phyloP scores from a whole-genome alignment of 805 yeast species.

The Clavispora fructus region DNA sequence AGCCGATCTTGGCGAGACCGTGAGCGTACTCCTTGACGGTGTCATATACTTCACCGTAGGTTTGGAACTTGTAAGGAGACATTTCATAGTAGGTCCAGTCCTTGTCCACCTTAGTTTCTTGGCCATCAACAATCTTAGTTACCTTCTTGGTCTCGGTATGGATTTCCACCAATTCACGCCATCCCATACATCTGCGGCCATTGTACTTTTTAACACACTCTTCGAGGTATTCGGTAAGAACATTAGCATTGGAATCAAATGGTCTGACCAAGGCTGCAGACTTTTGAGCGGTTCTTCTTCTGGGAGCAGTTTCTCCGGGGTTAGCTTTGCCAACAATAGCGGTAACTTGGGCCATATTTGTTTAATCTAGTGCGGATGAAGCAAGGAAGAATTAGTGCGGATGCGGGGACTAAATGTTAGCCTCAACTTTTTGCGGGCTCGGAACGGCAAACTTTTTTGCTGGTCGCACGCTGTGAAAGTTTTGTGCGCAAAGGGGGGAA shows the following conservation, averaged over 20 bases:
- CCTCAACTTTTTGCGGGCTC: background rate
- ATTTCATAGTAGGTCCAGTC: constrained; percentile 84
- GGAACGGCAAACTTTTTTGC: background rate
- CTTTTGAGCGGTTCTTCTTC: constrained; percentile 54
- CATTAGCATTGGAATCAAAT: constrained; percentile 52
- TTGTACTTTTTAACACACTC: constrained; percentile 60
- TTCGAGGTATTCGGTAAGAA: constrained; percentile 63
- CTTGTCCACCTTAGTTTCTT: constrained; percentile 66
- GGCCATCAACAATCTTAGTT: constrained; percentile 74
- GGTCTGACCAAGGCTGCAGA: constrained; percentile 58
- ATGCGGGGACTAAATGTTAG: background rate
- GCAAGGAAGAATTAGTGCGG: background rate
- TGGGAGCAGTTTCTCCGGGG: constrained; percentile 78
- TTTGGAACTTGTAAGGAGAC: constrained; percentile 62
- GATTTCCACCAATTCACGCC: constrained; percentile 70
- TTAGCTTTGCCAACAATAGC: constrained; percentile 69
- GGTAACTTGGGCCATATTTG: constrained; percentile 24
- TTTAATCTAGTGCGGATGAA: background rate
- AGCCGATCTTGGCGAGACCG: constrained; percentile 72
- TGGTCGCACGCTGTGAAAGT: background rate
- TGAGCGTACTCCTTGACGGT: constrained; percentile 55
- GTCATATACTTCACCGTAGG: constrained; percentile 52
- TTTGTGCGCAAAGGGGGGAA: background rate
- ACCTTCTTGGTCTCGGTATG: constrained; percentile 74
- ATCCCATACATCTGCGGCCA: constrained; percentile 56